Percentiles rank a stretch among this genome's conserved stretches.
phyloP scores from a whole-genome alignment of 2,329 filamentous ascomycete species.

The Hyphodiscus sp. region DNA sequence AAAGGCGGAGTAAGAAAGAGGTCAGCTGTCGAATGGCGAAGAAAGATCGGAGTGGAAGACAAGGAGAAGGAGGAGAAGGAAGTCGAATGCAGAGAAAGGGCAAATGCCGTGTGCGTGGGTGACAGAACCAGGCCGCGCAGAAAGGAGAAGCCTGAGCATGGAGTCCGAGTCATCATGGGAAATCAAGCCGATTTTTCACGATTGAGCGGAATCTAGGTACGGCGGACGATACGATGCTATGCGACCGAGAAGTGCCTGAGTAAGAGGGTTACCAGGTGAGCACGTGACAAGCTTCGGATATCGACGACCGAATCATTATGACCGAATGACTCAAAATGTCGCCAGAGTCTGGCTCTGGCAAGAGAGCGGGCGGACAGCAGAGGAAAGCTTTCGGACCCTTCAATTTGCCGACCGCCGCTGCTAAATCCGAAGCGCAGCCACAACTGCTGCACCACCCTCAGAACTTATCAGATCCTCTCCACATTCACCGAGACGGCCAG shows the following conservation, averaged over 20 bases:
- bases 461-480: background rate
- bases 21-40: slow-evolving; percentile 32
- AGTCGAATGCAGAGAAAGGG: background rate
- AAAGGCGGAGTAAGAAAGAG: slow-evolving; percentile 18
- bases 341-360: background rate
- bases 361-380: too few relatives aligned
- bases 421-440: background rate
- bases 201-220: background rate
- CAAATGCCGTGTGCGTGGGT: background rate
- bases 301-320: too few relatives aligned
- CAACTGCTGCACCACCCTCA: background rate
- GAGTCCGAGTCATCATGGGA: background rate
- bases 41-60: slow-evolving; percentile 11
- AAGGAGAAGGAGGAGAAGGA: slow-evolving; percentile 8
- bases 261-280: too few relatives aligned
- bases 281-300: too few relatives aligned
- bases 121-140: slow-evolving; percentile 13
- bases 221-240: background rate
- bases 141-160: background rate
- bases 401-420: background rate
- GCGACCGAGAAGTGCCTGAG: too few relatives aligned
- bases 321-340: too few relatives aligned
- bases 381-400: background rate
- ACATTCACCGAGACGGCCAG: too few relatives aligned
- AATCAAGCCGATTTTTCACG: background rate